Evolutionary conservation across 495 filamentous ascomycete genomes (phyloP), one percentile per base, ranked within the genome.

Genomic region (Penicillium salamii): DNA sequence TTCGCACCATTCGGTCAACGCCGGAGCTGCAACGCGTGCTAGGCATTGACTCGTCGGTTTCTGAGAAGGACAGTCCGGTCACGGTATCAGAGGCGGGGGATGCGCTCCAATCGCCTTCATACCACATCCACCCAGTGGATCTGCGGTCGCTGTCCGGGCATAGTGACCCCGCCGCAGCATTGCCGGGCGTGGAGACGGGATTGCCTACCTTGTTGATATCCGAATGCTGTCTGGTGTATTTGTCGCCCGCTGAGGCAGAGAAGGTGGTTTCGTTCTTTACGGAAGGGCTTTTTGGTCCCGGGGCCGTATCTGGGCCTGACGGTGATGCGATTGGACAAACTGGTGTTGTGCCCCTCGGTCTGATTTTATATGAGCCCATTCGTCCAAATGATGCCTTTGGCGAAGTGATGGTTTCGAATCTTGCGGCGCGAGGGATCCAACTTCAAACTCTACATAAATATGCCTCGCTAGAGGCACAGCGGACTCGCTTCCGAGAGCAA

Each of bases 161-260:
- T 58, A 55, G 17, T 35, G 50, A 42, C 34, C 47, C 65, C 69
- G 7, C 51, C 53, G 20, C 43, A 12, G 43, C 42, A 23, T 42
- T 71, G 7, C 65, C 55, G 2, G 64, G 62, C 12, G 65, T 84
- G 1, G 77, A 87, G 17, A 63, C 70, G 0, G 59, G 56, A 51
- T 69, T 88, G 0, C 91, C 92, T 1, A 97, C 92, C 1, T 68
- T 97, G 12, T 57, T 97, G 31, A 76, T 97, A 9, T 96, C 90
- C 0, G 93, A 98, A 66, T 97, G 92, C 73, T 97, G 93, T 68
- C 77, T 98, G 19, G 85, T 90, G 53, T 98, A 98, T 63, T 78
- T 98, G 1, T 75, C 83, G 1, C 77, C 84, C 0, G 49, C 72
- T 0, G 76, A 81, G 24, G 86, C 89, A 1, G 69, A 71, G 36